Evolutionary conservation across 106 monocot species (phyloP).

Genomic region (Hemerocallis citrina): DNA sequence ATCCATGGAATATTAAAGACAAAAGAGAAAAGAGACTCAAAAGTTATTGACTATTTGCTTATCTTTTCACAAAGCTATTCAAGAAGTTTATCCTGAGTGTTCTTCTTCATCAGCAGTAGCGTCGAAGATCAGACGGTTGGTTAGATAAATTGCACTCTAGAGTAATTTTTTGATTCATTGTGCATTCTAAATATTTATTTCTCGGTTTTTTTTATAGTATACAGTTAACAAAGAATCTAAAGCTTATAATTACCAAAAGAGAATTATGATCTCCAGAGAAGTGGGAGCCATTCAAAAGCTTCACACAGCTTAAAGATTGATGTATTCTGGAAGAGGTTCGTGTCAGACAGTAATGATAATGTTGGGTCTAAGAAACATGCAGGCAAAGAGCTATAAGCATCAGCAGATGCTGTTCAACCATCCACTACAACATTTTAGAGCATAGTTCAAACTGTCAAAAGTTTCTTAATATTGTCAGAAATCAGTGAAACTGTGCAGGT

Average conservation of each 20-base stretch:
- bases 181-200: constrained; percentile 27
- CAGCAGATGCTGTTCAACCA: constrained; percentile 39
- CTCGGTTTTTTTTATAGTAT: constrained; percentile 47
- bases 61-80: constrained; percentile 28
- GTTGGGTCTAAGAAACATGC: constrained; percentile 30
- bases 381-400: constrained; percentile 30
- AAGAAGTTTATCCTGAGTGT: constrained; percentile 21
- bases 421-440: constrained; percentile 27
- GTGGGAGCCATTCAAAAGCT: constrained; percentile 30
- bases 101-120: constrained; percentile 19
- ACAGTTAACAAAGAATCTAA: constrained; percentile 63
- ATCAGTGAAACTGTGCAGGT: constrained; percentile 31
- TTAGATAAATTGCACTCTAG: constrained; percentile 11
- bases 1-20: constrained; percentile 28
- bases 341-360: constrained; percentile 22
- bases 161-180: constrained; percentile 12
- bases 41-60: constrained; percentile 25
- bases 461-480: constrained; percentile 32
- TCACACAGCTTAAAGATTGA: constrained; percentile 21
- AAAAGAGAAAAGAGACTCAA: constrained; percentile 37
- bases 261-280: constrained; percentile 41
- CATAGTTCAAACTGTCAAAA: constrained; percentile 36
- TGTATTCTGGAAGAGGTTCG: constrained; percentile 13
- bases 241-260: constrained; percentile 38
- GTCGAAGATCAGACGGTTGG: constrained; percentile 20